These are phyloP conservation scores for Amanita brunnescens DNA, from an alignment of 768 basidiomycete species.

Conservation along the genomic window DNA sequence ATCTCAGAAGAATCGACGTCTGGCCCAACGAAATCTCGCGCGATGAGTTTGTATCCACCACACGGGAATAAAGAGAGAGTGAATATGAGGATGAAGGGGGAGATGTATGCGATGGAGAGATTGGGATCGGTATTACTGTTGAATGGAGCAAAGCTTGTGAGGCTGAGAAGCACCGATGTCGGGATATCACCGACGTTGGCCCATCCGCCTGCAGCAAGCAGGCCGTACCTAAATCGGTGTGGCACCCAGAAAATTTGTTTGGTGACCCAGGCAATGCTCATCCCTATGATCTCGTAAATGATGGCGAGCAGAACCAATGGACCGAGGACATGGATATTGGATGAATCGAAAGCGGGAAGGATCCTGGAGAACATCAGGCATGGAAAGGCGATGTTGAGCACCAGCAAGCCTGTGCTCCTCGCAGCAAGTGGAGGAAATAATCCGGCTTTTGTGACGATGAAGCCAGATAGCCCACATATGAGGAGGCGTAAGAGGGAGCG, in stretches of 20 bases:
- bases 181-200: conserved; percentile 66
- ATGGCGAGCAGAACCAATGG: conserved; percentile 56
- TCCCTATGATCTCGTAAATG: conserved; percentile 49
- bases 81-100: conserved; percentile 53
- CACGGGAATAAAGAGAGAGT: conserved; percentile 55
- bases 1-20: conserved; percentile 54
- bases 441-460: conserved; percentile 48
- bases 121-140: conserved; percentile 46
- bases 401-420: conserved; percentile 49
- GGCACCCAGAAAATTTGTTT: conserved; percentile 70
- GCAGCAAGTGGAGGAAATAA: conserved; percentile 53
- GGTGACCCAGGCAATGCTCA: conserved; percentile 43
- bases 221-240: conserved; percentile 63
- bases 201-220: conserved; percentile 63
- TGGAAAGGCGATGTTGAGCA: conserved; percentile 57
- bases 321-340: conserved; percentile 49
- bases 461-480: conserved; percentile 45
- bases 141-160: conserved; percentile 57
- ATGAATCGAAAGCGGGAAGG: conserved; percentile 51
- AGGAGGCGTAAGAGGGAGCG: neutral
- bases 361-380: conserved; percentile 67
- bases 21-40: conserved; percentile 57
- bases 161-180: conserved; percentile 53
- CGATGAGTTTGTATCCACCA: conserved; percentile 46
- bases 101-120: conserved; percentile 58